Evolutionary conservation across 169 alveolate genomes (phyloP).

Genomic region (Plasmodium malariae): DNA sequence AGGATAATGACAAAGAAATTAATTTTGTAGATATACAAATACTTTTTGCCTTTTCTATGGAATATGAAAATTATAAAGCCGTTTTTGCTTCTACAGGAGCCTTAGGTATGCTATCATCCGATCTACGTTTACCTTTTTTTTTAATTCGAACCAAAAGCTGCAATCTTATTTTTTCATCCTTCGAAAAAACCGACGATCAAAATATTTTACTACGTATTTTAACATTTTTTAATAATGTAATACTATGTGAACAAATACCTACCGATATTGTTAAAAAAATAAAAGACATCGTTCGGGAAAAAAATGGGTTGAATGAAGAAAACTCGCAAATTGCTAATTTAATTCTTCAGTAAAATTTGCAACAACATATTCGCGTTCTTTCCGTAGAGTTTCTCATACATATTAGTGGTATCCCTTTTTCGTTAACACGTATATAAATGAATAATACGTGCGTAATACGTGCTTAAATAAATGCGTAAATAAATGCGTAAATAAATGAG

Average conservation of each 20-base stretch:
- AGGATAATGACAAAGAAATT: constrained; percentile 28
- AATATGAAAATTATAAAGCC: constrained; percentile 52
- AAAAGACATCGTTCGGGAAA: constrained; percentile 16
- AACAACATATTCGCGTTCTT: no score
- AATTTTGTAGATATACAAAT: constrained; percentile 73
- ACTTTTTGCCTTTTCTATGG: constrained; percentile 63
- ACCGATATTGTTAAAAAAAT: constrained; percentile 18
- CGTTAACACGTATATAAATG: no score
- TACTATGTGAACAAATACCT: constrained; percentile 54
- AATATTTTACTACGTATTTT: constrained; percentile 61
- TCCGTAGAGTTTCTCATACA: no score
- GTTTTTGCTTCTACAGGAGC: constrained; percentile 75
- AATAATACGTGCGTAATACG: no score
- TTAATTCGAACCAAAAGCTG: constrained; percentile 52
- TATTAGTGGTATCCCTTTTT: no score
- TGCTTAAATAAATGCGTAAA: no score
- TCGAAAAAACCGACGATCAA: constrained; percentile 50
- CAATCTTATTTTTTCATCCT: constrained; percentile 46
- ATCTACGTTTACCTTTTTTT: constrained; percentile 57
- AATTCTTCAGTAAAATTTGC: constrained; percentile 25
- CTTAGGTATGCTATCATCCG: constrained; percentile 65
- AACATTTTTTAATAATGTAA: constrained; percentile 69
- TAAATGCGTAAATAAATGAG: no score
- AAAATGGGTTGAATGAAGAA: constrained; percentile 50
- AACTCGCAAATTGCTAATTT: constrained; percentile 61